Base-by-base conservation (phyloP, 2,329 filamentous ascomycete genomes). In the Penicillium sp. region DNA sequence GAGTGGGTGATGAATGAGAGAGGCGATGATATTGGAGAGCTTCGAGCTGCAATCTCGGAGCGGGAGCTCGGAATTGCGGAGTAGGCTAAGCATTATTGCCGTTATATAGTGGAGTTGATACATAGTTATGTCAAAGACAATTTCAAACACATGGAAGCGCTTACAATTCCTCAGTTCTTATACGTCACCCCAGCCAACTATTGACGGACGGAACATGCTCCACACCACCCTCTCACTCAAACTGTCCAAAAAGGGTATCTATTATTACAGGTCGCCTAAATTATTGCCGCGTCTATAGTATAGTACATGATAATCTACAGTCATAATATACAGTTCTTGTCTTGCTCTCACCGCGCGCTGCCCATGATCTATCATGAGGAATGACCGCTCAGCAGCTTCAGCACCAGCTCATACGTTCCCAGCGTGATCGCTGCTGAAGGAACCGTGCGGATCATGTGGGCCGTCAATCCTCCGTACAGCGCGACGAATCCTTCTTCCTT, bases 1-100 rank as follows among this genome's bases (percentile, higher is more conserved):
- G 81, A 82, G 56, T 83, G 80, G 76, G 85, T 89, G 47, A 70
- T 88, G 62, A 78, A 76, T 57, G 83, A 88, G 72, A 73, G 86
- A 8, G 85, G 84, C 0, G 80, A 82, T 50, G 81, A 86, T 65
- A 71, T 83, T 7, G 77, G 76, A 38, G 82, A 81, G 35, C 64
- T 79, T 19, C 67, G 68, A 56, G 66, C 68, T 59, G 68, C 69
- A 11, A 73, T 79, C 63, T 62, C 60, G 30, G 69, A 73, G 52
- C 67, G 70, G 38, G 70, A 72, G n/a, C 58, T 74, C 13, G 76
- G 76, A 8, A 69, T 78, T 60, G 70, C 70, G 56, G 62, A 65
- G 50, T 69, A 64, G 55, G 50, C 49, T 21, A 47, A 26, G 51
- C 29, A 9, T 17, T 46, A 26, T 41, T 19, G 15, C 29, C 31